Evolutionary conservation across 805 yeast species (phyloP), one percentile per base, ranked within the genome.

Genomic region (Yueomyces sinensis): DNA sequence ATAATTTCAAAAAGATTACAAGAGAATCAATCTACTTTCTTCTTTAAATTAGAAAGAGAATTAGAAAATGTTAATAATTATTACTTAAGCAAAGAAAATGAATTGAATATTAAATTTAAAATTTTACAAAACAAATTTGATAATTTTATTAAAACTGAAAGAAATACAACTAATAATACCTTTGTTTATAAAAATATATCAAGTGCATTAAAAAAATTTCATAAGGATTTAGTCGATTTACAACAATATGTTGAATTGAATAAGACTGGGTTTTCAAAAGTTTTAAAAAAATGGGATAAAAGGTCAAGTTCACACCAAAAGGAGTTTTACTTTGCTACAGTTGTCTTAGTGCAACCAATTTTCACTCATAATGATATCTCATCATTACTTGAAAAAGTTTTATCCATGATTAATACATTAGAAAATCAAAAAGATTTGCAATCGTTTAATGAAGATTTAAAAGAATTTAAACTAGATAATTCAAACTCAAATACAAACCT

Each of bases 251-350:
- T 91, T 28, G 96, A 87, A 56, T 66, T 91, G 38, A 91, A 91
- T 54, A 95, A 87, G 49, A 83, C 94, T 1, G 98, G 98, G 13
- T 91, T 91, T 58, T 77, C 93, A 17, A 91, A 91, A 59, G 96
- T 84, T 20, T 70, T 91, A 49, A 91, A 91, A 56, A 91, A 91
- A 61, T 91, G 98, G 98, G 98, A 91, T 59, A 91, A 91, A 58
- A 67, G 96, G 41, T 84, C 95, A 17, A 86, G 89, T 50, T 82
- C 95, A 3, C 94, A 83, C 45, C 86, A 95, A 5, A 86, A 87
- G 51, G 98, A 91, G 53, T 66, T 91, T 34, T 91, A 87, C 53
- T 66, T 91, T 32, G 76, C 84, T 22, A 80, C 95, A 0, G 95
- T 95, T 0, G 94, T 91, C 13, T 84, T 83, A 41, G 95, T 91